Conservation (phyloP, 202 grass and related monocot genomes). For the Sporobolus alterniflorus region DNA sequence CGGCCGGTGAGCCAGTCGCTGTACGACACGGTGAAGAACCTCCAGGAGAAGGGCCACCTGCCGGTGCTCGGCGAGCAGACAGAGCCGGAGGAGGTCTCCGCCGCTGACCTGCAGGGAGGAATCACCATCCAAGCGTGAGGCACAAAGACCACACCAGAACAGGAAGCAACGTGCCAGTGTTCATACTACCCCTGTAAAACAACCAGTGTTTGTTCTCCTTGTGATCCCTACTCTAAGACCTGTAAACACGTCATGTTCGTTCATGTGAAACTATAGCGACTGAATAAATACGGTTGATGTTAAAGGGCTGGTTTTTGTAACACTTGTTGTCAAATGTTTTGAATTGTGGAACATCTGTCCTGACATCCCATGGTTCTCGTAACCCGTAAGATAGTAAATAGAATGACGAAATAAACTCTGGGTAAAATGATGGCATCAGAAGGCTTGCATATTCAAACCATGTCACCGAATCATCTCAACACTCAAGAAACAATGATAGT, state of each 20-base stretch:
- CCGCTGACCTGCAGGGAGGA: conserved; percentile 13
- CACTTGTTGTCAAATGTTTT: background rate
- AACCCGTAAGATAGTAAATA: background rate
- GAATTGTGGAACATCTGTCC: background rate
- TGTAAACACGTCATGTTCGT: conserved; percentile 18
- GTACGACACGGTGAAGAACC: conserved; percentile 81
- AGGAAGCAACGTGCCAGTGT: background rate
- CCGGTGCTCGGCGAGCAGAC: conserved; percentile 44
- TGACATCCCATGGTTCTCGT: background rate
- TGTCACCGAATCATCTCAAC: background rate
- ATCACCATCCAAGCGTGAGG: conserved; percentile 40
- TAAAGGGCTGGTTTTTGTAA: background rate
- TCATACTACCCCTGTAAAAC: conserved; percentile 24
- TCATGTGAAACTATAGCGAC: conserved; percentile 26
- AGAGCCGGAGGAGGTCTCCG: background rate
- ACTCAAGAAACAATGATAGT: background rate
- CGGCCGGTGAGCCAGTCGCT: conserved; percentile 62
- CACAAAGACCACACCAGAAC: background rate
- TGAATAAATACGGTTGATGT: conserved; percentile 44
- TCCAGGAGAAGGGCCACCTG: conserved; percentile 88
- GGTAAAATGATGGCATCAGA: background rate
- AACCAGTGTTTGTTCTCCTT: background rate
- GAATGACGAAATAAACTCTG: background rate
- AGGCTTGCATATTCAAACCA: background rate
- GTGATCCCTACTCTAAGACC: background rate